Conservation (phyloP, 108 stramenopile species). For the Cyclostephanos tholiformis region DNA sequence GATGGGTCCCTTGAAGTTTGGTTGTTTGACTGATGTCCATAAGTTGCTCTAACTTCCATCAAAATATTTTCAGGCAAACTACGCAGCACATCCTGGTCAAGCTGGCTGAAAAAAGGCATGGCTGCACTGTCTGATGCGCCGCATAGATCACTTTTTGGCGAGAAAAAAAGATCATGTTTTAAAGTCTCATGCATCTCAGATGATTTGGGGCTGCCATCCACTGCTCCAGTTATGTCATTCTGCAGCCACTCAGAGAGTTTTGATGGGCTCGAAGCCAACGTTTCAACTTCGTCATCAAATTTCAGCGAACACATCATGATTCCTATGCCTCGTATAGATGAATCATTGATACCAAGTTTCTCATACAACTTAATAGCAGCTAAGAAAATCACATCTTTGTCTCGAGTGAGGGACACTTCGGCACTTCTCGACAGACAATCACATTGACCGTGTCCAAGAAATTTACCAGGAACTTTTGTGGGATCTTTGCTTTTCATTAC, state of each 20-base stretch:
- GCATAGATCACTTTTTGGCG: not conserved
- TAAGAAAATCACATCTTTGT: constrained; percentile 52
- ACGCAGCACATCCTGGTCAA: constrained; percentile 47
- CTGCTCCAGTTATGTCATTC: constrained; percentile 6
- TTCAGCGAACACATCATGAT: constrained; percentile 72
- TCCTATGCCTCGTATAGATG: constrained; percentile 87
- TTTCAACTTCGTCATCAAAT: constrained; percentile 30
- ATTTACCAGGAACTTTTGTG: constrained; percentile 72
- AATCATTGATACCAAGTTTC: constrained; percentile 60
- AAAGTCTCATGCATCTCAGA: not conserved
- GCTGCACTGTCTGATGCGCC: not conserved
- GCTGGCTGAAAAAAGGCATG: constrained; percentile 44
- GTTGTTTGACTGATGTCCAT: constrained; percentile 3
- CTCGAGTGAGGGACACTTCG: constrained; percentile 59
- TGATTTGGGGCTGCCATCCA: not conserved
- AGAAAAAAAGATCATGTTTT: not conserved
- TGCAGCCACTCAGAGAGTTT: constrained; percentile 41
- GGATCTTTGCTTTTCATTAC: constrained; percentile 83
- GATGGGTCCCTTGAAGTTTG: constrained; percentile 11
- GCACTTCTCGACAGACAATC: constrained; percentile 72
- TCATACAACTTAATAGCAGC: constrained; percentile 61
- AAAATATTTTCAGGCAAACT: constrained; percentile 43
- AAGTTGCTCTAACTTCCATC: constrained; percentile 32
- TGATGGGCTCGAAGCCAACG: constrained; percentile 10
- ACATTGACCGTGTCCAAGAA: constrained; percentile 89